phyloP scores from a whole-genome alignment of 1,139 yeast species.

The Magnusiomyces clavatus region DNA sequence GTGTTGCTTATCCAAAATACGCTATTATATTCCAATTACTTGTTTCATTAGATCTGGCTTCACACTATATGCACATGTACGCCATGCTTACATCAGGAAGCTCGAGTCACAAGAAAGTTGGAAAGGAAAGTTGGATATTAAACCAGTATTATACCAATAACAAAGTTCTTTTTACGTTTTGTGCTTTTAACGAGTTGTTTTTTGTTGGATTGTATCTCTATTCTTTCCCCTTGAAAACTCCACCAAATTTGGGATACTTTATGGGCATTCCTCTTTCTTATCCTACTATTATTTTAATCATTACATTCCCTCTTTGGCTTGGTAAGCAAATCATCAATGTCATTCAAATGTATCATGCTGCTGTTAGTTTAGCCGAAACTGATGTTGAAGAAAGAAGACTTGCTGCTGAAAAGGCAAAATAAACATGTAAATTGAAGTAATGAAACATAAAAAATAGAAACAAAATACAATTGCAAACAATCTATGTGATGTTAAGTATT shows the following conservation, averaged over 20 bases:
- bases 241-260: slow-evolving; percentile 36
- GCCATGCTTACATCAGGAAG: slow-evolving; percentile 81
- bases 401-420: slow-evolving; percentile 21
- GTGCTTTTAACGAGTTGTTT: slow-evolving; percentile 88
- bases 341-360: slow-evolving; percentile 82
- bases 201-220: slow-evolving; percentile 82
- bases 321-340: slow-evolving; percentile 89
- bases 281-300: slow-evolving; percentile 56
- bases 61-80: slow-evolving; percentile 98
- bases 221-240: slow-evolving; percentile 47
- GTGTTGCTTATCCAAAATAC: slow-evolving; percentile 65
- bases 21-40: slow-evolving; percentile 74
- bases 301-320: slow-evolving; percentile 79
- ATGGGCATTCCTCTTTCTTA: slow-evolving; percentile 44
- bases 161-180: slow-evolving; percentile 73
- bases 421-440: not conserved
- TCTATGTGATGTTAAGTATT: not conserved
- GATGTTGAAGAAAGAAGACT: slow-evolving; percentile 56
- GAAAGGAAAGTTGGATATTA: slow-evolving; percentile 63
- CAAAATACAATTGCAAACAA: not conserved
- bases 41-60: slow-evolving; percentile 82
- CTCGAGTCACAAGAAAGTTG: slow-evolving; percentile 76
- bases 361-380: slow-evolving; percentile 64
- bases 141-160: slow-evolving; percentile 83
- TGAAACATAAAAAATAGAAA: not conserved